A percentile compares a stretch with the other conserved stretches of the same genome.
phyloP scores from a whole-genome alignment of 352 stramenopile species.

The Pythium angustatum region DNA sequence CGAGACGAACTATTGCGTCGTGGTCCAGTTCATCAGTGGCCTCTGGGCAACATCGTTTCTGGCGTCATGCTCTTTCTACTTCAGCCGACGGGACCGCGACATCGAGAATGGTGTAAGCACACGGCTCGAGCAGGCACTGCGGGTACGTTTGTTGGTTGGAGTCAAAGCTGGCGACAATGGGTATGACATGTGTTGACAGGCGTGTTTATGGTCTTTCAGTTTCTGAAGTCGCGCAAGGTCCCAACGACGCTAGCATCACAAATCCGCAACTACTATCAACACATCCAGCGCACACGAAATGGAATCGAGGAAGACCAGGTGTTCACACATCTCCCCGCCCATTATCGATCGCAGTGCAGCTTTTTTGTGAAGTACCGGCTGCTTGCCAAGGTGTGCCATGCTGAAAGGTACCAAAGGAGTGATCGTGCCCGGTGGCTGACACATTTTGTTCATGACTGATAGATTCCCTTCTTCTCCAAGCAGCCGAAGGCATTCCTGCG shows the following conservation, averaged over 20 bases:
- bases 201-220: conserved; percentile 30
- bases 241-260: conserved; percentile 33
- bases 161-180: too few species aligned
- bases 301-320: conserved; percentile 32
- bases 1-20: conserved; percentile 64
- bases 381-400: conserved; percentile 24
- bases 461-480: conserved; percentile 33
- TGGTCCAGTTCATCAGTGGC: conserved; percentile 62
- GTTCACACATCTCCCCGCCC: conserved; percentile 20
- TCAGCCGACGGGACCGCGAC: conserved; percentile 59
- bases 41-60: conserved; percentile 69
- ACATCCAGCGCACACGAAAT: conserved; percentile 66
- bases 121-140: conserved; percentile 43
- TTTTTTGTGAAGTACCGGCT: conserved; percentile 33
- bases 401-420: too few species aligned
- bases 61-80: conserved; percentile 62
- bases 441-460: conserved; percentile 9
- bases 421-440: too few species aligned
- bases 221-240: conserved; percentile 46
- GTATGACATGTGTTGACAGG: too few species aligned
- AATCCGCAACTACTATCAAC: conserved; percentile 66
- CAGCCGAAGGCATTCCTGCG: conserved; percentile 29
- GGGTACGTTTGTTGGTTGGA: too few species aligned
- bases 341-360: conserved; percentile 28
- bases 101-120: conserved; percentile 60